Percentiles rank a stretch among this genome's conserved stretches.
Conservation (phyloP, 306 rosid genomes). For the Begonia loranthoides region DNA sequence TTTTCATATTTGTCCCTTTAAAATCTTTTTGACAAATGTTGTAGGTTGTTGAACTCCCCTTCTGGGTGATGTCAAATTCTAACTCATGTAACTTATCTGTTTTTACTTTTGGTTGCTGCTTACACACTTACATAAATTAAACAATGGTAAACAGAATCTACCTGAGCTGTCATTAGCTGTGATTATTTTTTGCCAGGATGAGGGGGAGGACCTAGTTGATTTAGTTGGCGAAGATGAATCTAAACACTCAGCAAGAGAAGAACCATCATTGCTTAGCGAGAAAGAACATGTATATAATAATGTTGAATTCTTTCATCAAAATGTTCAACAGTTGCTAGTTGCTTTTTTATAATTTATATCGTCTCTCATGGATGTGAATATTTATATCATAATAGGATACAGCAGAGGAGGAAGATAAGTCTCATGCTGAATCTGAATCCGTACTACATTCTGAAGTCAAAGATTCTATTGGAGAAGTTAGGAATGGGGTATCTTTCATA, state of each 20-base stretch:
- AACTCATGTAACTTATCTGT: not conserved
- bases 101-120: not conserved
- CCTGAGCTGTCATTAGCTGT: too few relatives aligned
- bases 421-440: constrained; percentile 29
- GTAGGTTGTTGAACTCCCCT: not conserved
- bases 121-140: constrained; percentile 9
- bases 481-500: constrained; percentile 17
- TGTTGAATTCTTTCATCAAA: constrained; percentile 6
- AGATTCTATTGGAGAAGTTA: constrained; percentile 35
- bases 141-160: too few relatives aligned
- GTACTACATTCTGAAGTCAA: constrained; percentile 24
- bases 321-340: not conserved
- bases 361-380: not conserved
- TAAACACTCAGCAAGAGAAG: constrained; percentile 19
- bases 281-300: constrained; percentile 39
- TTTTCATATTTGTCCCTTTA: not conserved
- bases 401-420: constrained; percentile 30
- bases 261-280: constrained; percentile 22
- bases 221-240: constrained; percentile 27
- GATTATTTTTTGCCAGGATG: constrained; percentile 34
- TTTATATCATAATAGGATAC: constrained; percentile 24
- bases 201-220: constrained; percentile 14
- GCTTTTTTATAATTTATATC: constrained; percentile 8
- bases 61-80: not conserved
- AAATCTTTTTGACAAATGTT: not conserved